A percentile compares a stretch with the other conserved stretches of the same genome.
phyloP scores from a whole-genome alignment of 352 stramenopile species.

The Hyaloperonospora brassicae region DNA sequence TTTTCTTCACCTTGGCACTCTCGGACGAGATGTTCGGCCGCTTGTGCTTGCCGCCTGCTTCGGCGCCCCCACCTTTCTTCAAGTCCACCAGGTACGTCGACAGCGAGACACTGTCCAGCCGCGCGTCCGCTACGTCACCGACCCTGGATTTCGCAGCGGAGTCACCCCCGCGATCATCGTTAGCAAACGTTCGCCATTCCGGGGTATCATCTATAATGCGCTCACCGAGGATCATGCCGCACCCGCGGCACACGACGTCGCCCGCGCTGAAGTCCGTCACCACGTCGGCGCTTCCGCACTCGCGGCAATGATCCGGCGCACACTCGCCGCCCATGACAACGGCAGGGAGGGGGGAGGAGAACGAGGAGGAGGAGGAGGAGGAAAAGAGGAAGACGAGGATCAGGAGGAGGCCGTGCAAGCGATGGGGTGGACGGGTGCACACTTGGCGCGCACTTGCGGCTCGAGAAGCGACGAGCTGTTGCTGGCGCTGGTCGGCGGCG shows the following conservation, averaged over 20 bases:
- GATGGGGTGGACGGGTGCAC: too few relatives aligned
- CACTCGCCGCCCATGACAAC: conserved; percentile 50
- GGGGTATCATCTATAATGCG: conserved; percentile 83
- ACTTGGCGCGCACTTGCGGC: too few relatives aligned
- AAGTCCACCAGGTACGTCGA: conserved; percentile 64
- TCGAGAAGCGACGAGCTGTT: too few relatives aligned
- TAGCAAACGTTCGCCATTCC: conserved; percentile 83
- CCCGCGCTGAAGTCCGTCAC: conserved; percentile 74
- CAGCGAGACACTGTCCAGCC: conserved; percentile 53
- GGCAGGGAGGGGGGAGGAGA: too few relatives aligned
- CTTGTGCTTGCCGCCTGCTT: conserved; percentile 33
- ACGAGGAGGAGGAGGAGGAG: too few relatives aligned
- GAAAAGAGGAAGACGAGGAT: too few relatives aligned
- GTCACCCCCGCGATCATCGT: conserved; percentile 78
- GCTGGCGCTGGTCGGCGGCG: too few relatives aligned
- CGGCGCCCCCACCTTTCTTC: conserved; percentile 29
- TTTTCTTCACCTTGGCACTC: conserved; percentile 48
- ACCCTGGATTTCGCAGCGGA: conserved; percentile 74
- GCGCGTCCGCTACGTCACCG: conserved; percentile 53
- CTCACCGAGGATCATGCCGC: conserved; percentile 82
- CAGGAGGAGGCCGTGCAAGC: too few relatives aligned
- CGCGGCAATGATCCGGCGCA: conserved; percentile 47
- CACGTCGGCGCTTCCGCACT: conserved; percentile 67
- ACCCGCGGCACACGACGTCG: conserved; percentile 74
- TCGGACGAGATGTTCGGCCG: conserved; percentile 54